These are phyloP conservation scores for Chloris gayana DNA, from an alignment of 176 grass and related monocot species.

Conservation along the genomic window DNA sequence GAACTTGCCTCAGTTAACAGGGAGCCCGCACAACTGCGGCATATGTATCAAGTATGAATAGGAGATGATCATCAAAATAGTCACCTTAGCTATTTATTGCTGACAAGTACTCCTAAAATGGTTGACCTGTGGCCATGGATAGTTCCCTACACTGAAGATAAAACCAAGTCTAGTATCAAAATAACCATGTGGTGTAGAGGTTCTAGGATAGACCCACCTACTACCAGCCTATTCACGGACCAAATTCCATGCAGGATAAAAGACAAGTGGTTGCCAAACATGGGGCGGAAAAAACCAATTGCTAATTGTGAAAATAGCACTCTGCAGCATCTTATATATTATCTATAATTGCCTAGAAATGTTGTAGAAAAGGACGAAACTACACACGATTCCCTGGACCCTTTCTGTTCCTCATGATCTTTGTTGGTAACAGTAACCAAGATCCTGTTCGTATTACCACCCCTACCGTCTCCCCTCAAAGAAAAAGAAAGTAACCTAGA, in stretches of 20 bases:
- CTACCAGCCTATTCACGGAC: background rate
- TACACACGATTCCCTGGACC: background rate
- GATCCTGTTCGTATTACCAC: too few relatives aligned
- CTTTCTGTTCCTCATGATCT: background rate
- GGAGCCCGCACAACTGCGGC: background rate
- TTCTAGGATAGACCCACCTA: background rate
- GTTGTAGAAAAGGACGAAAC: background rate
- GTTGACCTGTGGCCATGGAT: background rate
- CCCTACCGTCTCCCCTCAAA: too few relatives aligned
- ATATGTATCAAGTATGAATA: background rate
- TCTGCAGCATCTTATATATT: conserved; percentile 20
- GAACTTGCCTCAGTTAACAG: too few relatives aligned
- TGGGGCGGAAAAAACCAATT: background rate
- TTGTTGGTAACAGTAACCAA: background rate
- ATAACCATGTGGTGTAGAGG: background rate
- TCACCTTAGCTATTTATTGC: background rate
- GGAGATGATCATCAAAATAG: background rate
- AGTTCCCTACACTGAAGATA: background rate
- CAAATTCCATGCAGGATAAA: background rate
- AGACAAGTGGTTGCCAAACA: conserved; percentile 1
- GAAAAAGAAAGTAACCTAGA: too few relatives aligned
- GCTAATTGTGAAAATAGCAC: background rate
- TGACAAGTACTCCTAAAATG: background rate
- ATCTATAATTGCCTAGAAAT: background rate
- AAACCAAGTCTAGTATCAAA: background rate